Evolutionary conservation across 2,329 filamentous ascomycete genomes (phyloP).

Genomic region (Akanthomyces lecanii): DNA sequence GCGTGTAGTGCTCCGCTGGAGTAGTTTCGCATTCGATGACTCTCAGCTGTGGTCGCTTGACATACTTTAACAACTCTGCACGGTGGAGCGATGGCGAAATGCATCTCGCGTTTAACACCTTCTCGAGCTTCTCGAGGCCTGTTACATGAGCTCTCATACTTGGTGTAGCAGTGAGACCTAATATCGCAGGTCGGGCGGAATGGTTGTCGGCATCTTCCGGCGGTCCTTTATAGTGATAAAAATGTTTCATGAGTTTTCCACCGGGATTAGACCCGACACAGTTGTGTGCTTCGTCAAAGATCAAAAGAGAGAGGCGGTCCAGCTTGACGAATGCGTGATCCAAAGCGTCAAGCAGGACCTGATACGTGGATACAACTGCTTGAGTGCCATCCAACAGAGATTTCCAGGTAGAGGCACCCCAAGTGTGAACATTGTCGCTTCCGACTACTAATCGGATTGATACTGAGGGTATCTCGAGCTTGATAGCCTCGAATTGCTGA

Average conservation of each 20-base stretch:
- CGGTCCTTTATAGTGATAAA: constrained; percentile 55
- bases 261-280: constrained; percentile 61
- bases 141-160: constrained; percentile 55
- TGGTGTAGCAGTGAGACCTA: constrained; percentile 80
- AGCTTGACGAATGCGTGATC: constrained; percentile 69
- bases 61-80: constrained; percentile 62
- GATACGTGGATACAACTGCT: constrained; percentile 74
- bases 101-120: constrained; percentile 64
- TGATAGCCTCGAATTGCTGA: constrained; percentile 62
- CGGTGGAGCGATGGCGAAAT: constrained; percentile 65
- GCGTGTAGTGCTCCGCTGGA: constrained; percentile 22
- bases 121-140: constrained; percentile 60
- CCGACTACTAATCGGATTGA: constrained; percentile 63
- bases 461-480: constrained; percentile 54
- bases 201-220: constrained; percentile 23
- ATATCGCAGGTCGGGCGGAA: constrained; percentile 55
- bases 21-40: constrained; percentile 30
- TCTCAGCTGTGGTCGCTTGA: constrained; percentile 60
- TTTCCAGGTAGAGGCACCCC: constrained; percentile 67
- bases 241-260: constrained; percentile 66
- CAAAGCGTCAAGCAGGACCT: constrained; percentile 70
- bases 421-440: constrained; percentile 65
- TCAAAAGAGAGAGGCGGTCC: constrained; percentile 58
- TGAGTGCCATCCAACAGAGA: constrained; percentile 58
- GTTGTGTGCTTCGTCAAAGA: constrained; percentile 87